A percentile compares a stretch with the other conserved stretches of the same genome.
These are phyloP conservation scores for Beauveria sp. DNA, from an alignment of 2,329 filamentous ascomycete species.

Conservation along the genomic window DNA sequence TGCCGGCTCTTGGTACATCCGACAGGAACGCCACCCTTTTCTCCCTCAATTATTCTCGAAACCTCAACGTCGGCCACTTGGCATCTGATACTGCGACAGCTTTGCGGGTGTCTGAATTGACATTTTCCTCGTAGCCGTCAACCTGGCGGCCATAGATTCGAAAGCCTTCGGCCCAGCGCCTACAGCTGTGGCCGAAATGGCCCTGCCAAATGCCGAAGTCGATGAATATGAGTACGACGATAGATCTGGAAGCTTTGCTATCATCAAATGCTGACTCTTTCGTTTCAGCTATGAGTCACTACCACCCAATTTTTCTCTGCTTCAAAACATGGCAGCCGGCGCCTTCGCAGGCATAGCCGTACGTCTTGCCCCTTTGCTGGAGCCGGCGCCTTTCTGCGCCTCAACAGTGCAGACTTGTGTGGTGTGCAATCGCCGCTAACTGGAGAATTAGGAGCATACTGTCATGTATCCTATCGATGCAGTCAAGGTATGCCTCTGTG, in stretches of 20 bases:
- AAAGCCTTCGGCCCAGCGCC: conserved; percentile 55
- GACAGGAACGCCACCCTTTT: conserved; percentile 5
- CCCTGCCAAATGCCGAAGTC: conserved; percentile 57
- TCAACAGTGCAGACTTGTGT: neutral
- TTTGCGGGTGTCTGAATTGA: neutral
- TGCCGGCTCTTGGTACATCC: conserved; percentile 1
- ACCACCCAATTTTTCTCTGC: conserved; percentile 86
- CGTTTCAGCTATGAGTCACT: conserved; percentile 75
- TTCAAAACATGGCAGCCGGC: conserved; percentile 91
- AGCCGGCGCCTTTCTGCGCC: neutral
- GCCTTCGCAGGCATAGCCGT: conserved; percentile 95
- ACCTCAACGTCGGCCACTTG: neutral
- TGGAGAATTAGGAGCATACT: conserved; percentile 69
- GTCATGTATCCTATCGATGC: conserved; percentile 99
- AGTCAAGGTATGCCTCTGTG: conserved; percentile 64
- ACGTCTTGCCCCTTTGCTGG: conserved; percentile 27
- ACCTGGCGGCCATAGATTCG: conserved; percentile 54
- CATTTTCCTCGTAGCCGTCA: conserved; percentile 34
- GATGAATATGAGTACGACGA: conserved; percentile 59
- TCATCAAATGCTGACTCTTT: conserved; percentile 2
- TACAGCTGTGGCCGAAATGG: conserved; percentile 62
- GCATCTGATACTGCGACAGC: neutral
- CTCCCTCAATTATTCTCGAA: neutral
- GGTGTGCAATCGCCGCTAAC: neutral
- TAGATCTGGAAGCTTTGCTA: neutral